phyloP scores from a whole-genome alignment of 768 basidiomycete genomes.

The Suillus subluteus region DNA sequence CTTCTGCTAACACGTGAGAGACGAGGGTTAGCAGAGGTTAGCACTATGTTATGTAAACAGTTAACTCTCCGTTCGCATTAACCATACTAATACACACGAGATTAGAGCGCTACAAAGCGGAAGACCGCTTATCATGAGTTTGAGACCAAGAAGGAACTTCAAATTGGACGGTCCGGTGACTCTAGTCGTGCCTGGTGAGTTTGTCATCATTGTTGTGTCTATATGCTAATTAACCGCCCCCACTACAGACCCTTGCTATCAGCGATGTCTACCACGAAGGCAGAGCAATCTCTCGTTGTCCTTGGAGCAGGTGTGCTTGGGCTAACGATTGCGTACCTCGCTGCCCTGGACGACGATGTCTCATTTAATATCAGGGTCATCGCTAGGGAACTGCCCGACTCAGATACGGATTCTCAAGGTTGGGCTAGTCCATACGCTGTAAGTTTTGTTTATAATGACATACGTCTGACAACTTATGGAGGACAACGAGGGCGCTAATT shows the following conservation, averaged over 20 bases:
- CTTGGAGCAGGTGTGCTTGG: constrained; percentile 48
- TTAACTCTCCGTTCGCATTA: no score
- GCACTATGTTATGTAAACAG: no score
- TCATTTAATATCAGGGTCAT: constrained; percentile 30
- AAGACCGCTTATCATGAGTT: no score
- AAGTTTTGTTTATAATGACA: constrained; percentile 18
- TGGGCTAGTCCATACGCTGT: constrained; percentile 59
- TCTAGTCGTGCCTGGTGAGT: no score
- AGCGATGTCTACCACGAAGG: constrained; percentile 4
- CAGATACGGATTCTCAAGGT: constrained; percentile 43
- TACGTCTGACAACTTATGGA: neutral
- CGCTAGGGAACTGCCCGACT: constrained; percentile 40
- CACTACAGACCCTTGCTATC: neutral
- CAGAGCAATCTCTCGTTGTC: constrained; percentile 29
- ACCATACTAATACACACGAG: no score
- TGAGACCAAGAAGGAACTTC: no score
- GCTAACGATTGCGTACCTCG: constrained; percentile 40
- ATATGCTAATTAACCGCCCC: no score
- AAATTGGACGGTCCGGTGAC: no score
- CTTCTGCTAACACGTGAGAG: no score
- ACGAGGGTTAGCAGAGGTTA: no score
- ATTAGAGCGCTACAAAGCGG: no score
- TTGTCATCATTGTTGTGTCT: no score
- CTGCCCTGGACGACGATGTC: constrained; percentile 25
- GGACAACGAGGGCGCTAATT: constrained; percentile 45